These are phyloP conservation scores for Phialocephala subalpina DNA, from an alignment of 2,329 filamentous ascomycete genomes.

Conservation along the genomic window DNA sequence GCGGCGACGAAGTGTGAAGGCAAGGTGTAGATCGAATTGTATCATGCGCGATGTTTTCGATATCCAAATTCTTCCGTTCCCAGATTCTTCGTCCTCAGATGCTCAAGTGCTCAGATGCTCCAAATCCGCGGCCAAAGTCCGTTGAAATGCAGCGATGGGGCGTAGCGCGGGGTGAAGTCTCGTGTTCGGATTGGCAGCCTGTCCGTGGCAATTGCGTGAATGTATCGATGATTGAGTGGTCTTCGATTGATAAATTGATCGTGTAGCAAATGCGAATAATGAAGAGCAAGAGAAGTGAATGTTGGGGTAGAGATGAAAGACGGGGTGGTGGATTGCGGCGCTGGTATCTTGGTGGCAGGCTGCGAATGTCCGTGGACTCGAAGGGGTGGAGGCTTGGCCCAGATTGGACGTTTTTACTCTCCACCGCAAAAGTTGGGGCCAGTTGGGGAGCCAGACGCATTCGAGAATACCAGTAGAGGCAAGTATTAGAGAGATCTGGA, in stretches of 20 bases:
- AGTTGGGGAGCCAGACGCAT: too few relatives aligned
- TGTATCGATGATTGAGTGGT: not conserved
- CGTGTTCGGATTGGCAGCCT: slow-evolving; percentile 20
- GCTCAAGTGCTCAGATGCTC: not conserved
- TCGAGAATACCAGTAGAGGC: too few relatives aligned
- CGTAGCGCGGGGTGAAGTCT: slow-evolving; percentile 27
- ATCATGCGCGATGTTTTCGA: slow-evolving; percentile 31
- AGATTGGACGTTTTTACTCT: slow-evolving; percentile 9
- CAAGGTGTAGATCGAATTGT: slow-evolving; percentile 20
- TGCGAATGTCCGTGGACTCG: slow-evolving; percentile 6
- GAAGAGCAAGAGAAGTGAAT: slow-evolving; percentile 3
- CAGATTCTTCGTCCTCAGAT: slow-evolving; percentile 16
- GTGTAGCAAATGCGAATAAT: slow-evolving; percentile 3
- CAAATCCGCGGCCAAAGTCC: not conserved
- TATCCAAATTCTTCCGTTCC: not conserved
- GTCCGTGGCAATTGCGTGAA: slow-evolving; percentile 19
- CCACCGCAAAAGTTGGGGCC: not conserved
- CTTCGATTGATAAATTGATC: slow-evolving; percentile 2
- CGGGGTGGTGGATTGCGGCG: not conserved
- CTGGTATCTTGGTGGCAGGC: slow-evolving; percentile 4
- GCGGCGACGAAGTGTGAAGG: slow-evolving; percentile 31
- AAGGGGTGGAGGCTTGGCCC: slow-evolving; percentile 21
- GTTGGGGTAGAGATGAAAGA: not conserved
- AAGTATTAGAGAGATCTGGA: not conserved
- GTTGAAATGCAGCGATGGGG: slow-evolving; percentile 17